phyloP scores from a whole-genome alignment of 192 early-diverging fungal species.

The Gaertneriomyces semiglobifer region DNA sequence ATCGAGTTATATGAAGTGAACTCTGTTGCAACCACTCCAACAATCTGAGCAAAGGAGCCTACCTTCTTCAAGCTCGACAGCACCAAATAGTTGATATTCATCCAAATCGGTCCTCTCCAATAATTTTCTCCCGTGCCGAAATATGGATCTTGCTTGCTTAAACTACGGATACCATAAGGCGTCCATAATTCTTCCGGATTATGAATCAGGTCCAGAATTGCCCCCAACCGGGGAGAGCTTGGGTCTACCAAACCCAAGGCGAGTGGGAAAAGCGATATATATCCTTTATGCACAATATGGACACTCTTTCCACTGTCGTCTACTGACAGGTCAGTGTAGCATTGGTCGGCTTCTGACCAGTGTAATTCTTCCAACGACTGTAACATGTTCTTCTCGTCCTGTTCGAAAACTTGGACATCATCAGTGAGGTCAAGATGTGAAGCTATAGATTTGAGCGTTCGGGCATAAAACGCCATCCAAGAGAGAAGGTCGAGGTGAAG shows the following conservation, averaged over 20 bases:
- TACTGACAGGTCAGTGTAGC: slow-evolving; percentile 63
- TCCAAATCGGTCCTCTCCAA: slow-evolving; percentile 93
- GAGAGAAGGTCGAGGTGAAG: slow-evolving; percentile 75
- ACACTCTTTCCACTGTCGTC: slow-evolving; percentile 48
- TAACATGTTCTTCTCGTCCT: slow-evolving; percentile 52
- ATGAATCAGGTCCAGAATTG: slow-evolving; percentile 72
- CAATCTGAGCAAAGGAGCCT: slow-evolving; percentile 13
- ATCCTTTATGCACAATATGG: slow-evolving; percentile 67
- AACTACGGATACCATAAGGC: slow-evolving; percentile 42
- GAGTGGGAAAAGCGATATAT: slow-evolving; percentile 81
- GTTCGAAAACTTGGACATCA: slow-evolving; percentile 56
- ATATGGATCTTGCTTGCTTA: slow-evolving; percentile 43
- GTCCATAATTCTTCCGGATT: slow-evolving; percentile 82
- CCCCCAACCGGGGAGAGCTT: slow-evolving; percentile 65
- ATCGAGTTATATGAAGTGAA: neutral
- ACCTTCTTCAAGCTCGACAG: slow-evolving; percentile 68
- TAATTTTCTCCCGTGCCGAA: slow-evolving; percentile 87
- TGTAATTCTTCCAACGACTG: slow-evolving; percentile 55
- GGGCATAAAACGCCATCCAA: slow-evolving; percentile 67
- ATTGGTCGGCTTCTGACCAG: slow-evolving; percentile 61
- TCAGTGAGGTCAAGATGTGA: slow-evolving; percentile 49
- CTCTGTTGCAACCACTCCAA: neutral
- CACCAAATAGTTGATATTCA: slow-evolving; percentile 86
- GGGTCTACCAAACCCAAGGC: slow-evolving; percentile 67
- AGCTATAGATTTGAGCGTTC: slow-evolving; percentile 58